A percentile compares a stretch with the other conserved stretches of the same genome.
These are phyloP conservation scores for Boletus reticulatus DNA, from an alignment of 768 basidiomycete genomes.

Conservation along the genomic window DNA sequence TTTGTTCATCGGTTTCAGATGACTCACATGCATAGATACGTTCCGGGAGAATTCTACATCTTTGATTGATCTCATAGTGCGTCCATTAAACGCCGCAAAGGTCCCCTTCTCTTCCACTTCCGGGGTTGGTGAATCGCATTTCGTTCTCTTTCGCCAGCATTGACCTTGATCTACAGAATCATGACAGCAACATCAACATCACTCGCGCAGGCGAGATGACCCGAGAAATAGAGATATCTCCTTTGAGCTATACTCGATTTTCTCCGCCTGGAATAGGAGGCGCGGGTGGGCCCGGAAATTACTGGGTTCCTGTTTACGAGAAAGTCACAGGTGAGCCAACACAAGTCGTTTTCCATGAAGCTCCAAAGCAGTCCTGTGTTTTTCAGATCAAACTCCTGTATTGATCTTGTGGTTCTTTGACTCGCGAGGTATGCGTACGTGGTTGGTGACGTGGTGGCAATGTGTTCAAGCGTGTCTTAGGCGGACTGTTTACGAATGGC, in stretches of 20 bases:
- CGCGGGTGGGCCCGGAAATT: slow-evolving; percentile 60
- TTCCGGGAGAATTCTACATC: slow-evolving; percentile 64
- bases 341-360: background rate
- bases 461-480: slow-evolving; percentile 25
- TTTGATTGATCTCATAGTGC: slow-evolving; percentile 62
- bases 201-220: slow-evolving; percentile 64
- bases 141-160: background rate
- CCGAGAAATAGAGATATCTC: slow-evolving; percentile 56
- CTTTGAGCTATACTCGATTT: slow-evolving; percentile 58
- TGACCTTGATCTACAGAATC: slow-evolving; percentile 47
- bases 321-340: slow-evolving; percentile 29
- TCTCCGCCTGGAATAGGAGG: slow-evolving; percentile 65
- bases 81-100: slow-evolving; percentile 52
- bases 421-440: slow-evolving; percentile 49
- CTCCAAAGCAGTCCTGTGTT: background rate
- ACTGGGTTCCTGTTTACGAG: slow-evolving; percentile 71
- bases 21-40: slow-evolving; percentile 43
- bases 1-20: background rate
- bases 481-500: slow-evolving; percentile 49
- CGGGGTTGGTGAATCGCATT: slow-evolving; percentile 46
- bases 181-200: slow-evolving; percentile 72
- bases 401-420: slow-evolving; percentile 77
- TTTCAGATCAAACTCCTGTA: slow-evolving; percentile 41
- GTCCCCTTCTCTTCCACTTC: slow-evolving; percentile 69
- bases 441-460: background rate